These are phyloP conservation scores for Candida ipomoeae DNA, from an alignment of 805 yeast genomes.

Conservation along the genomic window DNA sequence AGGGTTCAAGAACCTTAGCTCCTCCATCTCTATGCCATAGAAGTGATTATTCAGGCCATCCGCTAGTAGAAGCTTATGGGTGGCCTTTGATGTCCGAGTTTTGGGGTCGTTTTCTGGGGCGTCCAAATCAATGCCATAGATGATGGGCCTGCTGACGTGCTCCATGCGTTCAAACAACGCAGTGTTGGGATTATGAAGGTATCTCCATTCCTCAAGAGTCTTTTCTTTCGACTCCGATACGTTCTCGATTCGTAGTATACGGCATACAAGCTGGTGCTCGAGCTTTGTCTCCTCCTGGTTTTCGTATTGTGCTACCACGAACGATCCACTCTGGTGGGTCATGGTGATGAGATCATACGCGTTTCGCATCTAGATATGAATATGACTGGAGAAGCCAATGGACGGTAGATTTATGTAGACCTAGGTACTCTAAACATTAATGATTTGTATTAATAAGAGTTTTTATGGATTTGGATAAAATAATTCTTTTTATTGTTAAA, in stretches of 20 bases:
- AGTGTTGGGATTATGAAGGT: conserved; percentile 51
- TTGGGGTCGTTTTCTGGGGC: conserved; percentile 21
- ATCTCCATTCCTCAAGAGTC: conserved; percentile 54
- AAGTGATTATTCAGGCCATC: conserved; percentile 48
- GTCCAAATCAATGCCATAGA: conserved; percentile 34
- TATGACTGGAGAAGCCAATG: neutral
- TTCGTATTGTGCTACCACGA: neutral
- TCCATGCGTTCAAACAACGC: conserved; percentile 55
- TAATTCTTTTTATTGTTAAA: too few species aligned
- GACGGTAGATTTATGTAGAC: neutral
- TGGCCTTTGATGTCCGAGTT: conserved; percentile 9
- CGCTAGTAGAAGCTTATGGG: conserved; percentile 55
- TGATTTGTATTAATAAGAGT: too few species aligned
- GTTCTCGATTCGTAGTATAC: conserved; percentile 54
- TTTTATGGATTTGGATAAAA: too few species aligned
- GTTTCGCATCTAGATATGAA: neutral
- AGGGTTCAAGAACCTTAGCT: conserved; percentile 44
- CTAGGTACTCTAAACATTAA: neutral
- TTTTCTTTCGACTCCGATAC: conserved; percentile 45
- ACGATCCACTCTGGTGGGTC: conserved; percentile 9
- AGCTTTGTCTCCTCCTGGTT: conserved; percentile 7
- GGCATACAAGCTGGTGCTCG: conserved; percentile 37
- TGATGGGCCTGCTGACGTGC: conserved; percentile 46
- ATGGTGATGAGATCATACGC: neutral
- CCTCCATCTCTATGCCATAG: conserved; percentile 57